phyloP scores from a whole-genome alignment of 371 early-diverging fungal genomes.

The Apophysomyces variabilis region DNA sequence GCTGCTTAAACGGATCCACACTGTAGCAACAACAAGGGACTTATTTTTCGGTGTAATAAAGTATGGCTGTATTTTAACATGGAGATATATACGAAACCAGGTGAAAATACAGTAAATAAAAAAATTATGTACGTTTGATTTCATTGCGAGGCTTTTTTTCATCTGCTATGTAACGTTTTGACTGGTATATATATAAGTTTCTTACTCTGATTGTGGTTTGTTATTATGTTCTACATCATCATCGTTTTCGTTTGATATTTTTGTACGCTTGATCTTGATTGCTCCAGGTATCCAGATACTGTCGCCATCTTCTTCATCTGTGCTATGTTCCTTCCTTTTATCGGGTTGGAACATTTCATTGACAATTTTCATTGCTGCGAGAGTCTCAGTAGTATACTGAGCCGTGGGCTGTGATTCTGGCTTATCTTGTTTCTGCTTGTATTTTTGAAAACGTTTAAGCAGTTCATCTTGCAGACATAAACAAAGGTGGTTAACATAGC shows the following conservation, averaged over 20 bases:
- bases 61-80: too few relatives aligned
- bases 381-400: conserved; percentile 26
- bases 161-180: not conserved
- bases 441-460: not conserved
- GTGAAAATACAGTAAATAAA: too few relatives aligned
- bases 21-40: too few relatives aligned
- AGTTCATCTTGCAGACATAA: not conserved
- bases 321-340: not conserved
- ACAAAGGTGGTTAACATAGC: not conserved
- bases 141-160: not conserved
- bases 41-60: too few relatives aligned
- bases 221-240: not conserved
- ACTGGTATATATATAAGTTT: not conserved
- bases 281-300: conserved; percentile 11
- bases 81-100: too few relatives aligned
- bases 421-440: not conserved
- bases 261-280: conserved; percentile 6
- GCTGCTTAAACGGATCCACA: too few relatives aligned
- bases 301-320: conserved; percentile 13
- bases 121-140: too few relatives aligned
- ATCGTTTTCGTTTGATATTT: conserved; percentile 3
- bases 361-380: conserved; percentile 22
- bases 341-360: conserved; percentile 14
- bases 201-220: not conserved
- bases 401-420: conserved; percentile 1